Base-by-base conservation (phyloP, 169 alveolate genomes). In the Hepatocystis sp. region DNA sequence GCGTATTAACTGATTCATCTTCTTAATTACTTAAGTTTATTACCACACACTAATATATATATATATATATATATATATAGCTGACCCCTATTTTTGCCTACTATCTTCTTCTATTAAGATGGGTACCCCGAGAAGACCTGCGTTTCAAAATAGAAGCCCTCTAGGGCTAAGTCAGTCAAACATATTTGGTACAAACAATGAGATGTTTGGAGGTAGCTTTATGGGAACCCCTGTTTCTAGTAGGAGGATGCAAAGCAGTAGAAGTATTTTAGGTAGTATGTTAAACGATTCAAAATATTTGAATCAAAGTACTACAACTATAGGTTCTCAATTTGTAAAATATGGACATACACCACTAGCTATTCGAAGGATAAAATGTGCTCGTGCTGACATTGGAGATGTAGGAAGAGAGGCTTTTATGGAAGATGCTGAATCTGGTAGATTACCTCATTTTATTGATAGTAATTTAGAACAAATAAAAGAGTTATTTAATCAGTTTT, bases 331-430 rank as follows among this genome's bases (percentile, higher is more conserved):
- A 53, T 91, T 86, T 84, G 46, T 93, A 15, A 68, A 84, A 78
- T 94, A 93, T 60, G 96, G 97, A 17, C 91, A 92, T 51, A 94
- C 97, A 2, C 97, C 97, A 8, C 66, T 84, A 52, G 95, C 93
- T 23, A 55, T 94, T 8, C 85, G 96, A 52, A 85, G 96, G 17
- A 92, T 94, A 13, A 85, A 95, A 44, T 90, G 90, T 19, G 97
- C 97, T 25, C 86, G 97, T 23, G 93, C 93, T 23, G 97, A 94
- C 46, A 88, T 94, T 2, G 97, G 97, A 25, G 97, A 94, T 61
- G 93, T 94, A 91, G 97, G 97, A 8, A 86, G 97, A 64, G 97
- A 91, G 55, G 85, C 93, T 19, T 84, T 91, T 67, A 92, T 94
- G 94, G 94, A 93, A 40, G 95, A 94, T 34, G 88, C 40, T n/a